Conservation (phyloP, 2,329 filamentous ascomycete species). For the Penicillium sp. region DNA sequence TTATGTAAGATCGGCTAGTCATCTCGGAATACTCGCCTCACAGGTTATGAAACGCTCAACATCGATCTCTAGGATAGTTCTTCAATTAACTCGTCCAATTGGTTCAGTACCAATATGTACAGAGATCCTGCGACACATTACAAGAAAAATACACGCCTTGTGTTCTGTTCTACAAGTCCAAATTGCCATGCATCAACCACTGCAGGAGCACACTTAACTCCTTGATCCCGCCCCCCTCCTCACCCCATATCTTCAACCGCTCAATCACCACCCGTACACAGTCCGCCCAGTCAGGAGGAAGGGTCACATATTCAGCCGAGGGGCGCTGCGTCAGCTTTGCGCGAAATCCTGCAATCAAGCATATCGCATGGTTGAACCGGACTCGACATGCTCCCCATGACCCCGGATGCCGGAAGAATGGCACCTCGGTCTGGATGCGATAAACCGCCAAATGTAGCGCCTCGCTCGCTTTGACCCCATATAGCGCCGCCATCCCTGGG, state of each 20-base stretch:
- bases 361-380: constrained; percentile 29
- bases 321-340: constrained; percentile 19
- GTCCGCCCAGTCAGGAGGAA: constrained; percentile 24
- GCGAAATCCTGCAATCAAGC: constrained; percentile 25
- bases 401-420: constrained; percentile 29
- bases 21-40: neutral
- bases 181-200: constrained; percentile 26
- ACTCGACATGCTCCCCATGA: constrained; percentile 30
- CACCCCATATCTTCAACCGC: constrained; percentile 25
- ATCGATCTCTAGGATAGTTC: neutral
- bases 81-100: neutral
- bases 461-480: constrained; percentile 26
- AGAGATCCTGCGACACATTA: neutral
- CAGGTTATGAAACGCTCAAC: neutral
- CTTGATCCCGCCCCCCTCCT: constrained; percentile 27
- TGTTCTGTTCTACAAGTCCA: constrained; percentile 9
- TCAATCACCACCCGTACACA: constrained; percentile 26
- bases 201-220: constrained; percentile 24
- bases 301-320: constrained; percentile 22
- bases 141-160: neutral
- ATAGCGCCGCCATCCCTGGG: constrained; percentile 15
- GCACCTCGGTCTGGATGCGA: constrained; percentile 29
- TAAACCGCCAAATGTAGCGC: constrained; percentile 24
- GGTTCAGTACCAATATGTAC: neutral
- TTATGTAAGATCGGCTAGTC: neutral